A percentile compares a stretch with the other conserved stretches of the same genome.
Conservation (phyloP, 208 protist genomes). For the Trichomonas gallinae region DNA sequence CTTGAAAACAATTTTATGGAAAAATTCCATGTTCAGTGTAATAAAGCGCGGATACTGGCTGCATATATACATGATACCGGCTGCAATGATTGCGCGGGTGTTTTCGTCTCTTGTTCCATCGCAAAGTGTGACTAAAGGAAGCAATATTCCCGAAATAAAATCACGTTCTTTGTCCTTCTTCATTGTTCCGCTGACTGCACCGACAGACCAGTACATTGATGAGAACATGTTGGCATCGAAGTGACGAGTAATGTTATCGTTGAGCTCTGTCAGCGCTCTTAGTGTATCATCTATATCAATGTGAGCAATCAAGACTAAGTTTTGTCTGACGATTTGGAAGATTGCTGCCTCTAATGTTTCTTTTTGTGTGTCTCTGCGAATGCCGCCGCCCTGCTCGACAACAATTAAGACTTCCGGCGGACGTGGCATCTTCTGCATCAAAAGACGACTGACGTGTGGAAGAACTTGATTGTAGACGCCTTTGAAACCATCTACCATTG, state of each 20-base stretch:
- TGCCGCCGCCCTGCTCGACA: background rate
- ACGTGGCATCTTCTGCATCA: background rate
- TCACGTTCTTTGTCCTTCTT: background rate
- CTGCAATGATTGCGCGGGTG: background rate
- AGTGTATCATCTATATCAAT: background rate
- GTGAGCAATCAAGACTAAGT: background rate
- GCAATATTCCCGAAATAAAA: background rate
- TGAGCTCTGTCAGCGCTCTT: background rate
- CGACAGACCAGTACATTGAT: background rate
- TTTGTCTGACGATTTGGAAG: background rate
- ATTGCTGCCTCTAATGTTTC: background rate
- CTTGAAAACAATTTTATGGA: background rate
- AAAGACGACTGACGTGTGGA: background rate
- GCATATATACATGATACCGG: conserved; percentile 2
- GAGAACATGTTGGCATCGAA: background rate
- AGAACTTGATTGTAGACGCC: background rate
- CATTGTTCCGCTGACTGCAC: background rate
- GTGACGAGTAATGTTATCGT: background rate
- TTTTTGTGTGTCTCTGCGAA: background rate
- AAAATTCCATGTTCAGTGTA: background rate
- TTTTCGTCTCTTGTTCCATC: background rate
- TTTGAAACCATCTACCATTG: background rate
- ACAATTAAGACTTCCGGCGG: background rate
- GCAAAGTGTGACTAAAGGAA: background rate
- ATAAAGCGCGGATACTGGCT: background rate